Conservation (phyloP, 1,284 basidiomycete species). For the Anthracocystis walkeri region DNA sequence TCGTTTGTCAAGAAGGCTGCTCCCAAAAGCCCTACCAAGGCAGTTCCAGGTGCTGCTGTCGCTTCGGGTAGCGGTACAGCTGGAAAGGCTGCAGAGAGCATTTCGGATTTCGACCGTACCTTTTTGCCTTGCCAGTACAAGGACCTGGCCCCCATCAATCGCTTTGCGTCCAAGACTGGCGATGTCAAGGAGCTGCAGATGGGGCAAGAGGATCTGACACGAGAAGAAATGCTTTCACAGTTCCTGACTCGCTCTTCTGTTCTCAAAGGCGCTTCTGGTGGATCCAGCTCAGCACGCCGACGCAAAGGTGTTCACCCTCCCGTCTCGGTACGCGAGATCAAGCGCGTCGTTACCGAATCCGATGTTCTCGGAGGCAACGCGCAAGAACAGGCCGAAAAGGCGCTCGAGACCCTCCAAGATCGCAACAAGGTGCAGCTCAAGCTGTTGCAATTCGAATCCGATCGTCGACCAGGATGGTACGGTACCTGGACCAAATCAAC, state of each 20-base stretch:
- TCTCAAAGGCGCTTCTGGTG: slow-evolving; percentile 8
- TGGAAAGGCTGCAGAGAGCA: slow-evolving; percentile 17
- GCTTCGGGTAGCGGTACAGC: slow-evolving; percentile 16
- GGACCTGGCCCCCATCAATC: slow-evolving; percentile 64
- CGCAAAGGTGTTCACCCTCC: slow-evolving; percentile 57
- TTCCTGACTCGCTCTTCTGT: slow-evolving; percentile 28
- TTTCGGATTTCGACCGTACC: slow-evolving; percentile 61
- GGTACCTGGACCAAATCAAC: slow-evolving; percentile 66
- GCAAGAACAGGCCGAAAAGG: slow-evolving; percentile 57
- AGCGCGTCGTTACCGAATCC: slow-evolving; percentile 65
- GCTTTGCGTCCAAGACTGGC: slow-evolving; percentile 28
- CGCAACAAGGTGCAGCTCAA: slow-evolving; percentile 63
- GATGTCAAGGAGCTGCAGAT: slow-evolving; percentile 17
- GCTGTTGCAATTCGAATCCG: slow-evolving; percentile 63
- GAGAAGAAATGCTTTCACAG: slow-evolving; percentile 51
- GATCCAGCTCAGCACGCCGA: not conserved
- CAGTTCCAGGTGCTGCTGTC: slow-evolving; percentile 1
- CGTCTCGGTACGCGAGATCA: slow-evolving; percentile 63
- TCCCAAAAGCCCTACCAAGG: slow-evolving; percentile 28
- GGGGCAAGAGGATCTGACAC: slow-evolving; percentile 20
- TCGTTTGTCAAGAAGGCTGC: slow-evolving; percentile 61
- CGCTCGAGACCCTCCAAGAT: slow-evolving; percentile 58
- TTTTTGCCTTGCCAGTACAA: slow-evolving; percentile 66
- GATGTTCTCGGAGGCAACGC: slow-evolving; percentile 64
- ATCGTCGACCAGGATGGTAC: slow-evolving; percentile 66